Base-by-base conservation (phyloP, 2,329 filamentous ascomycete genomes). In the Verticillium zaregamsianum region DNA sequence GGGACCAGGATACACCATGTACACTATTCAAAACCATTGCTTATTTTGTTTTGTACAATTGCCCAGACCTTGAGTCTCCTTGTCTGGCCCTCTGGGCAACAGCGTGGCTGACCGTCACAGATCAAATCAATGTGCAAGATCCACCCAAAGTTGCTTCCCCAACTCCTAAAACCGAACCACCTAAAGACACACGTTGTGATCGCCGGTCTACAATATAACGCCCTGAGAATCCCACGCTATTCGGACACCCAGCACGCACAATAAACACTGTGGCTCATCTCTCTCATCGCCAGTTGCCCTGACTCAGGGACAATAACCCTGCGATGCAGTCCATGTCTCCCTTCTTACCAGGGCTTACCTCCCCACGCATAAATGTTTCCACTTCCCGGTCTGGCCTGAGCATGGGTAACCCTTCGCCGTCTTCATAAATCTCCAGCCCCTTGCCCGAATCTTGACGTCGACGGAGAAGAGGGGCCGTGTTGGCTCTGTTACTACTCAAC, bases 321-420 rank as follows among this genome's bases (percentile, higher is more conserved):
- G 94, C 92, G 56, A 97, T 89, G 71, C 92, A 96, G 72, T 96
- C 92, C 73, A 96, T 82, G 71, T 97, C 94, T 61, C 88, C 86
- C 72, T 87, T 88, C 75, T 92, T 92, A 71, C 88, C 88, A 9
- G 86, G 88, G 71, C 85, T 86, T 65, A 86, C 81, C 35, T 85
- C 83, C 58, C 82, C 82, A 37, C 82, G 79, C 89, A 95, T 93
- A 74, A 94, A 93, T 3, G 80, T 82, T 65, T 90, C 86, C 54
- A 94, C 82, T 58, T 95, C 90, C 4, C 88, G 85, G 0, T 58
- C 25, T 31, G 25, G 72, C 70, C 54, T 72, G 66, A 17, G 67
- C 52, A 35, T 61, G 49, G 37, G 58, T 28, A 63, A 66, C 28
- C 66, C 72, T 35, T 77, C 72, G 9, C 73, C 69, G 61, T 87